Evolutionary conservation across 441 rosid genomes (phyloP).

Genomic region (Metrosideros polymorpha): DNA sequence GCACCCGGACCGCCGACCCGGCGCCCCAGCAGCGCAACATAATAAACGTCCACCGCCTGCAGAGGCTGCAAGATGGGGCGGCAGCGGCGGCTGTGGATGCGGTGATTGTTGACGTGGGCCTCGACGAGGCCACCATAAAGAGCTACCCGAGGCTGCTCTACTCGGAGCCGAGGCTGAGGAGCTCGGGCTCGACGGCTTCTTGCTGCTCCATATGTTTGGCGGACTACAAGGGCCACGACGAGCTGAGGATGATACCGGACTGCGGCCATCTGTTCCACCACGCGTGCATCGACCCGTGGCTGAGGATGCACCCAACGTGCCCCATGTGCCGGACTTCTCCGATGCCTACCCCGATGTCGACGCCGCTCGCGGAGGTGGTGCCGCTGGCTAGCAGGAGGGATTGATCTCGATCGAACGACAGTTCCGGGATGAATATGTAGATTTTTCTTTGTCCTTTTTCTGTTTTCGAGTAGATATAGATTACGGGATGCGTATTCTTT

Average conservation of each 20-base stretch:
- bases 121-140: background rate
- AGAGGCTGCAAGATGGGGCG: background rate
- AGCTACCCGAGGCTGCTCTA: conserved; percentile 7
- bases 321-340: conserved; percentile 13
- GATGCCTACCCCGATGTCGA: conserved; percentile 3
- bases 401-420: background rate
- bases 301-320: conserved; percentile 5
- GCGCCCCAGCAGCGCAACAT: background rate
- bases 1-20: background rate
- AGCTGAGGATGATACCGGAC: conserved; percentile 6
- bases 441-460: background rate
- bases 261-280: conserved; percentile 11
- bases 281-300: conserved; percentile 10
- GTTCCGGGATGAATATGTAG: background rate
- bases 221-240: conserved; percentile 4
- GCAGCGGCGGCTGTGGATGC: background rate
- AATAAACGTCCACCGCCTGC: background rate
- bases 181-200: background rate
- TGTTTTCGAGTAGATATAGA: background rate
- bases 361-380: background rate
- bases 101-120: background rate
- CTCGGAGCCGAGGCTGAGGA: background rate
- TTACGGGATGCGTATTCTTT: background rate
- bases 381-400: conserved; percentile 1
- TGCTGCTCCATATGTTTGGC: conserved; percentile 9